Percentiles rank a stretch among this genome's conserved stretches.
Conservation (phyloP, 225 moss, liverwort and hornwort species). For the Sphagnum contortum region DNA sequence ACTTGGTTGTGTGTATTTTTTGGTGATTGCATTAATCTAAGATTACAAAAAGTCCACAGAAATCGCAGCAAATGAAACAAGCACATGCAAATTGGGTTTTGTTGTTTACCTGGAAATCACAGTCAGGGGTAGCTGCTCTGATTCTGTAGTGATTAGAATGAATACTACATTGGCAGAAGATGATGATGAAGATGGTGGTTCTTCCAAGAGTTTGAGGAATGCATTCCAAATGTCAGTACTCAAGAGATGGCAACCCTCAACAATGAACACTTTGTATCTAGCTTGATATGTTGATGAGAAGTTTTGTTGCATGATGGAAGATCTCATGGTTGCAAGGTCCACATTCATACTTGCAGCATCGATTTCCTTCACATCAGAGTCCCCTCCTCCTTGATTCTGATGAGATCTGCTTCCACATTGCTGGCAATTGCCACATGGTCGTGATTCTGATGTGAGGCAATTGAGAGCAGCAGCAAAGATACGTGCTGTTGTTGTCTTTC, state of each 20-base stretch:
- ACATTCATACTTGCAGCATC: conserved; percentile 54
- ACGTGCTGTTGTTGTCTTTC: conserved; percentile 67
- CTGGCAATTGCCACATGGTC: conserved; percentile 64
- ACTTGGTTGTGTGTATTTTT: too few species aligned
- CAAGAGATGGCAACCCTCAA: conserved; percentile 73
- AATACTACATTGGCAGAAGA: conserved; percentile 44
- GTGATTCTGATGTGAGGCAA: conserved; percentile 36
- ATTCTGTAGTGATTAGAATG: conserved; percentile 67
- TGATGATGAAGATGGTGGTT: conserved; percentile 28
- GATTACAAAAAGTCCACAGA: too few species aligned
- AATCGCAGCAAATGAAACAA: too few species aligned
- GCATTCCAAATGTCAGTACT: conserved; percentile 63
- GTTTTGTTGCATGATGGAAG: conserved; percentile 8
- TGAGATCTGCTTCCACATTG: conserved; percentile 36
- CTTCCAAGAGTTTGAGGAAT: conserved; percentile 73
- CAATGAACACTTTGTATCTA: conserved; percentile 64
- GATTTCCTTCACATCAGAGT: conserved; percentile 44
- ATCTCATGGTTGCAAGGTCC: conserved; percentile 42
- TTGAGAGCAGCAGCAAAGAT: conserved; percentile 72
- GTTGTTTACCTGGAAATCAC: conserved; percentile 41
- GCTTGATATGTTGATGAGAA: conserved; percentile 34
- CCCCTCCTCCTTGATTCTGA: conserved; percentile 6
- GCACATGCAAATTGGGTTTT: too few species aligned
- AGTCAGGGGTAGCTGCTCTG: conserved; percentile 54
- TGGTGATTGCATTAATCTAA: too few species aligned